Percentiles rank a stretch among this genome's conserved stretches.
phyloP scores from a whole-genome alignment of 83 land plant genomes.

The Isoetes engelmannii region DNA sequence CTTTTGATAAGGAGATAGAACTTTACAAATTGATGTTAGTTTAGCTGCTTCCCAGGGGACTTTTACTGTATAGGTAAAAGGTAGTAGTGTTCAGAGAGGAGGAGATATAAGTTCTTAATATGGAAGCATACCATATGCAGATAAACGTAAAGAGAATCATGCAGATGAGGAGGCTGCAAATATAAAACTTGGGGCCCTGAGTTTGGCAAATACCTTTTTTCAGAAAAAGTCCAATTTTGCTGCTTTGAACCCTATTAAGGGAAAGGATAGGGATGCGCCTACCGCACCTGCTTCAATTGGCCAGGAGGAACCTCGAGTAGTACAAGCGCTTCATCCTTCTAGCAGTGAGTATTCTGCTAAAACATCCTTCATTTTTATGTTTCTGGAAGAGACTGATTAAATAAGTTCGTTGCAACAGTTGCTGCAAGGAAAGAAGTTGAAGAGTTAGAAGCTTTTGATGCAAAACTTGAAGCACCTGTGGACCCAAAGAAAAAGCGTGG shows the following conservation, averaged over 20 bases:
- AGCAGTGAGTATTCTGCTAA: background rate
- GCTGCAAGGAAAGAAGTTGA: conserved; percentile 21
- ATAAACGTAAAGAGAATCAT: conserved; percentile 3
- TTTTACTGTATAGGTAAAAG: background rate
- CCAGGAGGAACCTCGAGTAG: background rate
- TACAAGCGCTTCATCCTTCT: background rate
- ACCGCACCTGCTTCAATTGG: background rate
- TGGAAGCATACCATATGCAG: background rate
- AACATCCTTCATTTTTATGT: background rate
- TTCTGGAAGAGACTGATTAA: background rate
- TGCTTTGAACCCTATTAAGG: background rate
- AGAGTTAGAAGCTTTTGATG: conserved; percentile 15
- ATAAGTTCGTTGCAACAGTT: background rate
- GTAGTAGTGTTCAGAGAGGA: background rate
- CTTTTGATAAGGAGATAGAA: background rate
- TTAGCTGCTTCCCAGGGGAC: background rate
- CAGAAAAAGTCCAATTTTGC: background rate
- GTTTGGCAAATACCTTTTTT: conserved; percentile 11
- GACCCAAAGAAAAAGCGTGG: conserved; percentile 6
- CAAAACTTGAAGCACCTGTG: conserved; percentile 5
- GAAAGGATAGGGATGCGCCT: background rate
- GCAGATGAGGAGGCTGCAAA: conserved; percentile 8
- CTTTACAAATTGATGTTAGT: background rate
- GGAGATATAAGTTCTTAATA: too few relatives aligned
- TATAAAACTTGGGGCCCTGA: conserved; percentile 9